Base-by-base conservation (phyloP, 306 rosid genomes). In the Quillaja saponaria region DNA sequence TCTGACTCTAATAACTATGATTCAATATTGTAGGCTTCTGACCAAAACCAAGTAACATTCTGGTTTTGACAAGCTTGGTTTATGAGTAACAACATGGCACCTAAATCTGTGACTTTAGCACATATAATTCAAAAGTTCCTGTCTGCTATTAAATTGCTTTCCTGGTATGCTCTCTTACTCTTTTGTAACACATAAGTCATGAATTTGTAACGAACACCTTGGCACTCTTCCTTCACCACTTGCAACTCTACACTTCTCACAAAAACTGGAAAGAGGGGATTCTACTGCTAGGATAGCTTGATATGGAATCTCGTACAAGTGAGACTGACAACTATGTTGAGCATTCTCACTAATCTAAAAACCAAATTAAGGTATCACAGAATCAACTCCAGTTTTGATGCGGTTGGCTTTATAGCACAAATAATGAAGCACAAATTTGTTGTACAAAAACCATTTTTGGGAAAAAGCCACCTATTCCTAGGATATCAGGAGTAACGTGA, bases 311-410 rank as follows among this genome's bases (percentile, higher is more conserved):
- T 58, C 12, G 48, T 5, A 11, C 16, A 15, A 42, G 13, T 2
- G 4, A 14, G 48, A 62, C 41, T 28, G 54, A 41, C 49, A 46
- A 44, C n/a, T n/a, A n/a, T n/a, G n/a, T n/a, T 49, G 20, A 17
- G 17, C 28, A 37, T 12, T 17, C 31, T 25, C 2, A 25, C 31
- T 25, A 1, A 25, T 4, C 4, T 4, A 4, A 25, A 25, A 25
- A 25, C 2, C 2, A 25, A 25, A 25, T 25, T 25, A 25, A 25
- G 31, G 4, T 25, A 25, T 25, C 31, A 25, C 31, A n/a, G n/a
- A n/a, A n/a, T n/a, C n/a, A n/a, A n/a, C n/a, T n/a, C n/a, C n/a
- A n/a, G n/a, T n/a, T n/a, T n/a, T n/a, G n/a, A n/a, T n/a, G n/a
- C n/a, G n/a, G n/a, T n/a, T n/a, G n/a, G n/a, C n/a, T n/a, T n/a